Conservation (phyloP, 176 grass and related monocot genomes). For the Musa acuminata region DNA sequence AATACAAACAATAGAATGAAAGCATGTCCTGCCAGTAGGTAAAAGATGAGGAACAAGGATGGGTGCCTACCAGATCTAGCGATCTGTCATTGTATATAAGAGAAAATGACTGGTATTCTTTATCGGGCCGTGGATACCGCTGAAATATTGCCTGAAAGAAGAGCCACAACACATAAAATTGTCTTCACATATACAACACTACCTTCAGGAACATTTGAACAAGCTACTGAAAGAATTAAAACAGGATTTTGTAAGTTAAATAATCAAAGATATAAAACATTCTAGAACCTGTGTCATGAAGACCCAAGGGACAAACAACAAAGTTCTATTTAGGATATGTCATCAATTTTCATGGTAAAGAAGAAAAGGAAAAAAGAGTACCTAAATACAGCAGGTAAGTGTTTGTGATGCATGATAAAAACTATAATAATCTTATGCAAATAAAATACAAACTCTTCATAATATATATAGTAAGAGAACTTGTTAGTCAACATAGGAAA, state of each 20-base stretch:
- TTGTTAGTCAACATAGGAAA: not conserved
- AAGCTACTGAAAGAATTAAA: not conserved
- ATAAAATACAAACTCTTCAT: too few species aligned
- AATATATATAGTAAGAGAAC: too few species aligned
- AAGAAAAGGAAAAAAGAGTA: not conserved
- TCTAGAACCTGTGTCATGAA: not conserved
- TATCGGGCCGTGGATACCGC: conserved; percentile 66
- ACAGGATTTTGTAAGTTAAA: not conserved
- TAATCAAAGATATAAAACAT: not conserved
- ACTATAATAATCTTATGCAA: not conserved
- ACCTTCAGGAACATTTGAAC: not conserved
- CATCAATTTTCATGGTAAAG: not conserved
- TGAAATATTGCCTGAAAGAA: conserved; percentile 60
- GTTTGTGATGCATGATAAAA: not conserved
- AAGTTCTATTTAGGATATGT: not conserved
- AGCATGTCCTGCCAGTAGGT: not conserved
- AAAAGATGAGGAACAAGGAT: conserved; percentile 21
- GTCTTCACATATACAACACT: conserved; percentile 1
- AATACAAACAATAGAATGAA: not conserved
- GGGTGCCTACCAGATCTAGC: conserved; percentile 60
- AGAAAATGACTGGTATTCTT: conserved; percentile 82
- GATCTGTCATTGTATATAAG: conserved; percentile 69
- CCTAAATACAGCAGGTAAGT: not conserved
- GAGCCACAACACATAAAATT: not conserved
- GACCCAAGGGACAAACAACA: not conserved